Percentiles rank a stretch among this genome's conserved stretches.
Conservation (phyloP, 1,139 yeast genomes). For the Lodderomyces margitis region DNA sequence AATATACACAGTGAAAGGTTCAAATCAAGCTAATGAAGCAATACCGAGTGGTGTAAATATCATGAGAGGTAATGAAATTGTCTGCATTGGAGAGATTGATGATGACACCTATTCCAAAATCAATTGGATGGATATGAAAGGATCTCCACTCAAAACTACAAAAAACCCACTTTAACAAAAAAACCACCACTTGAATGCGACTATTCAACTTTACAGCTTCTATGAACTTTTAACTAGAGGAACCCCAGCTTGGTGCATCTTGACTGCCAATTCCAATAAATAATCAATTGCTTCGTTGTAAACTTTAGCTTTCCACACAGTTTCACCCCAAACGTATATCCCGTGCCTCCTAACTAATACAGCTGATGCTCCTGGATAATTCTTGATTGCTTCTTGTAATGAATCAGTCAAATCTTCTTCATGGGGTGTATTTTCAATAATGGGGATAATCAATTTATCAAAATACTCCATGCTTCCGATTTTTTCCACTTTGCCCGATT, state of each 20-base stretch:
- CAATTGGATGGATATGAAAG: constrained; percentile 57
- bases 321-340: constrained; percentile 92
- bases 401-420: constrained; percentile 81
- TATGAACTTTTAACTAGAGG: constrained; percentile 37
- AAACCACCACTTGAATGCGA: background rate
- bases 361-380: constrained; percentile 79
- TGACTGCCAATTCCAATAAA: constrained; percentile 77
- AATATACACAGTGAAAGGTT: constrained; percentile 22
- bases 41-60: constrained; percentile 59
- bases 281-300: constrained; percentile 93
- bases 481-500: constrained; percentile 50
- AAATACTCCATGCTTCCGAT: constrained; percentile 67
- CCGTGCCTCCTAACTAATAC: constrained; percentile 93
- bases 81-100: constrained; percentile 71
- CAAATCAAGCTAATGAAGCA: constrained; percentile 49
- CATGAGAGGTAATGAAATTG: constrained; percentile 81
- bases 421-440: constrained; percentile 84
- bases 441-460: constrained; percentile 80
- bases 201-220: background rate
- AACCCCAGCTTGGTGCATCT: constrained; percentile 66
- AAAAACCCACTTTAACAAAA: constrained; percentile 35
- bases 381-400: constrained; percentile 58
- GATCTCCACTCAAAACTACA: constrained; percentile 36
- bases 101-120: constrained; percentile 46
- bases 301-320: constrained; percentile 88